Evolutionary conservation across 2,329 filamentous ascomycete species (phyloP).

Genomic region (Trichoderma sp.): DNA sequence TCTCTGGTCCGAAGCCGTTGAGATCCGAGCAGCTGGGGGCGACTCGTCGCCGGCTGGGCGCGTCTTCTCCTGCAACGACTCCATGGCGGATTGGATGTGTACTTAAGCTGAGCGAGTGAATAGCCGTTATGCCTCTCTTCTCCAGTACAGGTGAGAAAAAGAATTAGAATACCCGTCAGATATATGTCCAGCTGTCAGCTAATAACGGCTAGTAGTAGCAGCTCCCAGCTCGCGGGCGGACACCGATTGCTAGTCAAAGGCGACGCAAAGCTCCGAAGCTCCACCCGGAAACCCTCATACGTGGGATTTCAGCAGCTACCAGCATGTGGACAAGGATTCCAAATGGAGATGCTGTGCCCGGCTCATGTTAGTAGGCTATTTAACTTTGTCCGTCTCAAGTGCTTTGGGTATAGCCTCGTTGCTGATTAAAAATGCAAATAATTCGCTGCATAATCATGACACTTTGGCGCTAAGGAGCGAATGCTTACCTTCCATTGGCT

Average conservation of each 20-base stretch:
- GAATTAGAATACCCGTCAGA: not conserved
- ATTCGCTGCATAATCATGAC: conserved; percentile 18
- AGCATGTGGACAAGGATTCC: not conserved
- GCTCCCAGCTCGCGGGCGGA: not conserved
- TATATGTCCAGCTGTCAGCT: not conserved
- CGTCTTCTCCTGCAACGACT: not conserved
- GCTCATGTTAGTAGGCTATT: not conserved
- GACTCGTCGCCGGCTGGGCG: not conserved
- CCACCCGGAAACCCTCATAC: not conserved
- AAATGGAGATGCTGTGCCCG: not conserved
- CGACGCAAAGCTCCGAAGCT: not conserved
- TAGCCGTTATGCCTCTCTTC: not conserved
- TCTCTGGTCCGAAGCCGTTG: not conserved
- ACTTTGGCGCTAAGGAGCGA: not conserved
- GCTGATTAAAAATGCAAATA: not conserved
- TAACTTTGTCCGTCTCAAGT: not conserved
- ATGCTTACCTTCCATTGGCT: not conserved
- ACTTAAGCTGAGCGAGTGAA: not conserved
- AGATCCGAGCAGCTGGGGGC: not conserved
- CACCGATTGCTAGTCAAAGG: not conserved
- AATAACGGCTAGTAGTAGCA: not conserved
- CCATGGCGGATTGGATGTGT: not conserved
- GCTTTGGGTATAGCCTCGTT: conserved; percentile 5
- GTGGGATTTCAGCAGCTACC: not conserved
- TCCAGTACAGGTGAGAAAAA: not conserved